Percentiles rank a stretch among this genome's conserved stretches.
Evolutionary conservation across 257 asterid species (phyloP).

Genomic region (Fraxinus pennsylvanica): DNA sequence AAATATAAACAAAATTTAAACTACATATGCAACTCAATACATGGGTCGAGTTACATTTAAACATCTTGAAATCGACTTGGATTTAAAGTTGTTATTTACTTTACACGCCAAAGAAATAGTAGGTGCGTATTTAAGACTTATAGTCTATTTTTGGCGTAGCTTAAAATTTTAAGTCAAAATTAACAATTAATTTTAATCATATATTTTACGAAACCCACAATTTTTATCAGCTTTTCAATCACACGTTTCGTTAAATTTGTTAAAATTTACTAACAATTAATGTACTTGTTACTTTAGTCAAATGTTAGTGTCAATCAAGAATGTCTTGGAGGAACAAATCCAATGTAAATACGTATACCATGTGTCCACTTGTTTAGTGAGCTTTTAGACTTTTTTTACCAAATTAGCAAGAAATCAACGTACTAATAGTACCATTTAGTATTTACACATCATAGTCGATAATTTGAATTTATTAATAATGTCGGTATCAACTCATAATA

Average conservation of each 20-base stretch:
- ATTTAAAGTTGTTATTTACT: too few relatives aligned
- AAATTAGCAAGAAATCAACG: background rate
- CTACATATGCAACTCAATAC: background rate
- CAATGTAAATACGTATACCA: slow-evolving; percentile 25
- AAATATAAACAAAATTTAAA: too few relatives aligned
- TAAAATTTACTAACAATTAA: background rate
- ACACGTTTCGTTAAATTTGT: too few relatives aligned
- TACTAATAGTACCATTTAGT: too few relatives aligned
- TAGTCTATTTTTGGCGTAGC: too few relatives aligned
- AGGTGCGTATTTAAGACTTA: background rate
- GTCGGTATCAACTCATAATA: background rate
- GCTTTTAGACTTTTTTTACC: background rate
- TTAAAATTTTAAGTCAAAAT: too few relatives aligned
- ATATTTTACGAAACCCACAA: background rate
- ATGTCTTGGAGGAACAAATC: slow-evolving; percentile 15
- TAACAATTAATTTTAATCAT: too few relatives aligned
- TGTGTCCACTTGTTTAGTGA: slow-evolving; percentile 34
- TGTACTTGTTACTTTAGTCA: background rate
- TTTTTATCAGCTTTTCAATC: background rate
- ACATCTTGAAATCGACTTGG: background rate
- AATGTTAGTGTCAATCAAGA: slow-evolving; percentile 21
- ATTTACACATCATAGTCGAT: background rate
- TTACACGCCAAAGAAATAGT: background rate
- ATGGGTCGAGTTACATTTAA: background rate
- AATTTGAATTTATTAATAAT: background rate